Base-by-base conservation (phyloP, 2,329 filamentous ascomycete genomes). In the Cordyceps fumosorosea region DNA sequence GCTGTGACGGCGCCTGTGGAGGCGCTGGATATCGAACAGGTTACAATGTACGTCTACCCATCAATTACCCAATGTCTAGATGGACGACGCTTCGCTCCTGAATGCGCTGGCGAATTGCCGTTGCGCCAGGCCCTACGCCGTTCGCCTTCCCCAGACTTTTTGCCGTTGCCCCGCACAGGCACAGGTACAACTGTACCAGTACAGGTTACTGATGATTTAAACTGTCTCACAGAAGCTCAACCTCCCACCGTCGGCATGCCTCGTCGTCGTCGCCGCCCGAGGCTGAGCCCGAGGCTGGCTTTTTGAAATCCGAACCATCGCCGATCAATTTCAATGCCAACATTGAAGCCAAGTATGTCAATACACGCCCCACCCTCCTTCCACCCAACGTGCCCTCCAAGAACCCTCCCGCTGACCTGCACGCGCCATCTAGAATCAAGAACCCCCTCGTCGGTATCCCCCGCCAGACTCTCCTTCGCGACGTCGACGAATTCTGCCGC, bases 401-500 rank as follows among this genome's bases (percentile, higher is more conserved):
- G 29, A 29, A 29, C 29, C 29, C 29, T 29, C 24, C 6, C 58
- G n/a, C 44, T 20, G n/a, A 47, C 44, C 11, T 18, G 11, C 7
- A n/a, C 16, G 7, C 37, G 18, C 51, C 2, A 5, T 5, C 29
- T 59, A 77, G 76, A 65, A 78, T 79, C 70, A 76, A 76, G 66
- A 79, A 78, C 62, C 77, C 77, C 26, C 70, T 89, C 3, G 76
- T 80, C 32, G 84, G 83, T 44, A 77, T 86, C 56, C 75, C 83
- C 71, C 64, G 77, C 74, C 52, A 71, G 75, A 65, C 77, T 78
- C 78, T 87, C 8, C 73, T 86, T 60, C 69, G 71, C 44, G 76
- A 85, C 57, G 86, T 86, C 37, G 79, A 85, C 57, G 76, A 77
- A n/a, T 90, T 89, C 68, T 87, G 86, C 45, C 75, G 77, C 16